phyloP scores from a whole-genome alignment of 2,329 filamentous ascomycete species.

The Pseudophaeomoniella oleicola region DNA sequence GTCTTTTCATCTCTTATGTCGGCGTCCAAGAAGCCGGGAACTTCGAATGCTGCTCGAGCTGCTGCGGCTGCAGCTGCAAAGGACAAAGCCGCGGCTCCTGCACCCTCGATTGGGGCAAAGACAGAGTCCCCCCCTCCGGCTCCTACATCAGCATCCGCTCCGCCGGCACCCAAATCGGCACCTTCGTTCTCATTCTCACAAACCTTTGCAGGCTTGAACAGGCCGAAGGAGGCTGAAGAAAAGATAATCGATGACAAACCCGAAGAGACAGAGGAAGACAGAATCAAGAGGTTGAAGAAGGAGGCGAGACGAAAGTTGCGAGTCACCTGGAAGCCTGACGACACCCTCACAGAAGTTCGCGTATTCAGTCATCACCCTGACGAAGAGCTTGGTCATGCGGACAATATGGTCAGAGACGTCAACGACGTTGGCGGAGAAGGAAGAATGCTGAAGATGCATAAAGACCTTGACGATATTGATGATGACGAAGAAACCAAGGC shows the following conservation, averaged over 20 bases:
- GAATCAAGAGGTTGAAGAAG: slow-evolving; percentile 42
- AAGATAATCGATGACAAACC: slow-evolving; percentile 38
- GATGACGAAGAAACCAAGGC: slow-evolving; percentile 42
- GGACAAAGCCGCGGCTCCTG: slow-evolving; percentile 5
- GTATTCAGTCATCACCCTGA: slow-evolving; percentile 49
- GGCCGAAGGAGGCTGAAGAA: slow-evolving; percentile 39
- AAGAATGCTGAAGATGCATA: slow-evolving; percentile 33
- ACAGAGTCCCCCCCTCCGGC: slow-evolving; percentile 19
- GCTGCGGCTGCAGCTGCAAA: slow-evolving; percentile 21
- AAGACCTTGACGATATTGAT: slow-evolving; percentile 41
- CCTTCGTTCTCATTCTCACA: slow-evolving; percentile 34
- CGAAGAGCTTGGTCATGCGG: slow-evolving; percentile 44
- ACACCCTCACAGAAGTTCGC: slow-evolving; percentile 39
- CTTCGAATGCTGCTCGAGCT: slow-evolving; percentile 33
- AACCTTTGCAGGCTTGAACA: slow-evolving; percentile 35
- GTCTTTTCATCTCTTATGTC: slow-evolving; percentile 32
- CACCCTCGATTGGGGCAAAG: slow-evolving; percentile 18
- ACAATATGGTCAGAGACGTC: slow-evolving; percentile 42
- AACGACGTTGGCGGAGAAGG: slow-evolving; percentile 45
- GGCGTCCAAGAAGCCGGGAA: slow-evolving; percentile 34
- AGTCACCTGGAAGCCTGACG: slow-evolving; percentile 46
- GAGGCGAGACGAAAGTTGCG: slow-evolving; percentile 46
- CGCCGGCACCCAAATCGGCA: slow-evolving; percentile 5
- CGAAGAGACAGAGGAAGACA: slow-evolving; percentile 46
- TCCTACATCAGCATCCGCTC: slow-evolving; percentile 1